A percentile compares a stretch with the other conserved stretches of the same genome.
Conservation (phyloP, 805 yeast genomes). For the Blastobotrys chiropterorum region DNA sequence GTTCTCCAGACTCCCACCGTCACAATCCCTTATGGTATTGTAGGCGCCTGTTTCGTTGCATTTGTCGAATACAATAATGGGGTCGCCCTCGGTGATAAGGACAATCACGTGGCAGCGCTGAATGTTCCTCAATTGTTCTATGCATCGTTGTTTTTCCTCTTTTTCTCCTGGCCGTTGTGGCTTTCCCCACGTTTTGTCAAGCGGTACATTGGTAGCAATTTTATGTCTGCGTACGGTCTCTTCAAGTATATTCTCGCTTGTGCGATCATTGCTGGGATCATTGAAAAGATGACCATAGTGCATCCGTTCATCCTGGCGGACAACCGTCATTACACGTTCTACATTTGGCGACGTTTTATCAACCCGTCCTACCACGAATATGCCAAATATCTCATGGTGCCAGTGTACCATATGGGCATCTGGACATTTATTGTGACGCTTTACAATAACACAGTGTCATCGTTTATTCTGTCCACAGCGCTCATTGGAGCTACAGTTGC, state of each 20-base stretch:
- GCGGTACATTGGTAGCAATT: conserved; percentile 34
- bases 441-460: conserved; percentile 33
- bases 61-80: conserved; percentile 72
- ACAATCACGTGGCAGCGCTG: conserved; percentile 64
- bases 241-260: conserved; percentile 7
- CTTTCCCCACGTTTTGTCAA: conserved; percentile 38
- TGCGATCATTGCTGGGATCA: conserved; percentile 13
- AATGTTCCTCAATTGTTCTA: conserved; percentile 82
- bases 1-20: conserved; percentile 7
- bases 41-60: conserved; percentile 45
- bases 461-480: conserved; percentile 30
- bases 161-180: conserved; percentile 77
- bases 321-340: conserved; percentile 89
- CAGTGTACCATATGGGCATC: conserved; percentile 58
- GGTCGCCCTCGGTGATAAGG: conserved; percentile 86
- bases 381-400: conserved; percentile 47
- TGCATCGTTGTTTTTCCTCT: conserved; percentile 54
- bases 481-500: conserved; percentile 46
- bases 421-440: conserved; percentile 25
- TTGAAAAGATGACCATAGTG: conserved; percentile 44
- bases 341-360: conserved; percentile 66
- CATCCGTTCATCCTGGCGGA: conserved; percentile 93
- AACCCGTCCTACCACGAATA: conserved; percentile 25
- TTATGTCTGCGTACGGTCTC: conserved; percentile 22
- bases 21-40: conserved; percentile 32